These are phyloP conservation scores for Clonostachys rosea DNA, from an alignment of 2,329 filamentous ascomycete species.

Conservation along the genomic window DNA sequence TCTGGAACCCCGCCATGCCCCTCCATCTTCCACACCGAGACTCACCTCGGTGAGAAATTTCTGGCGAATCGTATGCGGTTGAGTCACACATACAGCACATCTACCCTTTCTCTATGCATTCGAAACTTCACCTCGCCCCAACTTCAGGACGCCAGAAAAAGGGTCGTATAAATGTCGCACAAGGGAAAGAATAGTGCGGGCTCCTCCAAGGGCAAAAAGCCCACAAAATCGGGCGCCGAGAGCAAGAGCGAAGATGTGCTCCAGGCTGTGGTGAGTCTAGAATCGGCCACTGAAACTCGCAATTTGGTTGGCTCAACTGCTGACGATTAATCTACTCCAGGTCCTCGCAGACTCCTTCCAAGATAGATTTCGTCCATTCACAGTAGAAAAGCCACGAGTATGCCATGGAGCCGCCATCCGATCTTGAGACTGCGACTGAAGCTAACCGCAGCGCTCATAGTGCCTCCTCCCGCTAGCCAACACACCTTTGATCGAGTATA, in stretches of 20 bases:
- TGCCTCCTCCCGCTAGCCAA: conserved; percentile 93
- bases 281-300: conserved; percentile 5
- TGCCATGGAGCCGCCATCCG: conserved; percentile 18
- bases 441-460: conserved; percentile 34
- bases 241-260: conserved; percentile 53
- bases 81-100: too few species aligned
- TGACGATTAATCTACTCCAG: conserved; percentile 30
- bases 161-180: conserved; percentile 32
- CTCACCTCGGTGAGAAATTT: background rate
- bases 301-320: too few species aligned
- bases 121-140: background rate
- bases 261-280: conserved; percentile 46
- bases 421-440: background rate
- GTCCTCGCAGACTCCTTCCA: conserved; percentile 94
- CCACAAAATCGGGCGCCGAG: conserved; percentile 44
- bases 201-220: conserved; percentile 47
- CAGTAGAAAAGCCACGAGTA: conserved; percentile 82
- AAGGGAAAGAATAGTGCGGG: conserved; percentile 31
- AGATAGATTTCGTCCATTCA: conserved; percentile 85
- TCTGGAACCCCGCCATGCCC: background rate
- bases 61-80: background rate
- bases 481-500: conserved; percentile 94
- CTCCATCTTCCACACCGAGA: background rate
- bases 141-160: too few species aligned
- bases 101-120: too few species aligned